phyloP scores from a whole-genome alignment of 805 yeast species.

The Kodamaea kaohsiungensis region DNA sequence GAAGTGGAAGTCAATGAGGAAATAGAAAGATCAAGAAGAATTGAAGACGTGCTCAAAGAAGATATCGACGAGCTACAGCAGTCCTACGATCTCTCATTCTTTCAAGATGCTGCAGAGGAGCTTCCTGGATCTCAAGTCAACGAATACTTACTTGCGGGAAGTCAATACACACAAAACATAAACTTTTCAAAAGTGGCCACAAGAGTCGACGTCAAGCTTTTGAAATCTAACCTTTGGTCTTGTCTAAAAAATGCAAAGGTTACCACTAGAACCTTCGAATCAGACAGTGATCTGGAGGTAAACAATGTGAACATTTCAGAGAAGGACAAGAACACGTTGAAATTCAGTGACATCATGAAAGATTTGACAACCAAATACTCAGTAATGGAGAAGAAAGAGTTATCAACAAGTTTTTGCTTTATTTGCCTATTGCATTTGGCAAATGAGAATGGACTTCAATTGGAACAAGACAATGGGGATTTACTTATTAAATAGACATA shows the following conservation, averaged over 20 bases:
- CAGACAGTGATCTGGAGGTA: too few species aligned
- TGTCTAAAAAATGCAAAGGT: background rate
- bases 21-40: constrained; percentile 1
- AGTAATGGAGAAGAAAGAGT: background rate
- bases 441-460: constrained; percentile 7
- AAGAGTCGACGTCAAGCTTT: constrained; percentile 7
- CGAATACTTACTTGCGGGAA: background rate
- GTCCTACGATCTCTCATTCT: constrained; percentile 17
- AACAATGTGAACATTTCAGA: background rate
- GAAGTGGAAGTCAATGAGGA: background rate
- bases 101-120: constrained; percentile 7
- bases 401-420: constrained; percentile 8
- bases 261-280: too few species aligned
- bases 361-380: background rate
- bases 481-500: constrained; percentile 1
- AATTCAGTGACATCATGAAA: constrained; percentile 1
- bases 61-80: constrained; percentile 23
- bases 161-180: background rate
- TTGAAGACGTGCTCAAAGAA: constrained; percentile 11
- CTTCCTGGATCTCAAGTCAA: background rate
- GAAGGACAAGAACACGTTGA: background rate
- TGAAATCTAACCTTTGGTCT: constrained; percentile 9
- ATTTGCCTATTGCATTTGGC: constrained; percentile 10
- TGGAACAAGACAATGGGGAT: background rate
- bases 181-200: constrained; percentile 2